Percentiles rank a stretch among this genome's conserved stretches.
These are phyloP conservation scores for Termitomyces sp. DNA, from an alignment of 768 basidiomycete genomes.

Conservation along the genomic window DNA sequence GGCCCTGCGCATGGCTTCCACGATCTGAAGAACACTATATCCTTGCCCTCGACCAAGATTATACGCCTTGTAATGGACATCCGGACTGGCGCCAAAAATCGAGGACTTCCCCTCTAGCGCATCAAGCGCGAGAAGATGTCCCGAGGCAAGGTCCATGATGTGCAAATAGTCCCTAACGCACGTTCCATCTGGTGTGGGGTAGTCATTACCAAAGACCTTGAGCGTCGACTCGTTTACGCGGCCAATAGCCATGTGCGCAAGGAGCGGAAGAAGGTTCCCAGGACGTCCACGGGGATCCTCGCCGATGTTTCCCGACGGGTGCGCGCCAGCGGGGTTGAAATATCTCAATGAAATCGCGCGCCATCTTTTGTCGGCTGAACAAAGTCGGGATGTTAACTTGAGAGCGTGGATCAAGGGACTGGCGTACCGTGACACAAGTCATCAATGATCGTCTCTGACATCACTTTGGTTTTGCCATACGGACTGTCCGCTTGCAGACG, in stretches of 20 bases:
- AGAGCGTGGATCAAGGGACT: conserved; percentile 2
- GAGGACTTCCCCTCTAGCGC: conserved; percentile 60
- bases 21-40: conserved; percentile 88
- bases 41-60: conserved; percentile 94
- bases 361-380: conserved; percentile 68
- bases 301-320: conserved; percentile 91
- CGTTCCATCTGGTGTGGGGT: conserved; percentile 93
- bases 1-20: conserved; percentile 90
- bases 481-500: conserved; percentile 84
- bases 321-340: conserved; percentile 99
- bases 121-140: conserved; percentile 88
- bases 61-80: conserved; percentile 83
- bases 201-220: conserved; percentile 95
- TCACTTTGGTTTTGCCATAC: conserved; percentile 95
- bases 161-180: conserved; percentile 97
- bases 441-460: conserved; percentile 85
- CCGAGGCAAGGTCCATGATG: conserved; percentile 90
- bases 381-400: neutral
- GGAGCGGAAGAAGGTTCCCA: conserved; percentile 87
- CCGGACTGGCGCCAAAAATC: conserved; percentile 50
- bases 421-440: conserved; percentile 76
- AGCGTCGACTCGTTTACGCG: conserved; percentile 64
- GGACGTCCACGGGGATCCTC: conserved; percentile 97
- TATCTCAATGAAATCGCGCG: conserved; percentile 85
- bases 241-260: conserved; percentile 93